Evolutionary conservation across 768 basidiomycete species (phyloP).

Genomic region (Candolleomyces efflorescens): DNA sequence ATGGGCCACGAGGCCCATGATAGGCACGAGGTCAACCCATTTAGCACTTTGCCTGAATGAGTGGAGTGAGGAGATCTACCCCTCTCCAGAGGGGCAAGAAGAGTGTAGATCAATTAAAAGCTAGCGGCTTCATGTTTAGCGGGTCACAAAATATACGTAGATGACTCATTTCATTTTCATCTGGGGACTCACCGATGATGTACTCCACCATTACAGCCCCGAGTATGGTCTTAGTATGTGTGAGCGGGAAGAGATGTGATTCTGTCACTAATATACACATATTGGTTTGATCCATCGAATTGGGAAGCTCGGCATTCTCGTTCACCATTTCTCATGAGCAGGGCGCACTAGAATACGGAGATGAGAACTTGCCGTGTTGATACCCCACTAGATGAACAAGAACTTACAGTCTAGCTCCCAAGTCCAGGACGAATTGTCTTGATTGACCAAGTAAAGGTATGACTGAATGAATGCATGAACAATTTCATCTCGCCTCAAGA

Average conservation of each 20-base stretch:
- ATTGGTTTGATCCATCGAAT: background rate
- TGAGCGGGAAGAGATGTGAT: background rate
- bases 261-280: background rate
- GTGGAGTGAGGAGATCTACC: too few species aligned
- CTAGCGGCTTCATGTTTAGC: too few species aligned
- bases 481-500: background rate
- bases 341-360: constrained; percentile 31
- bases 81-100: too few species aligned
- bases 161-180: too few species aligned
- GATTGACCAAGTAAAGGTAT: constrained; percentile 62
- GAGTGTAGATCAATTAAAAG: too few species aligned
- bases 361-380: background rate
- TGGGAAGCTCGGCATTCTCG: background rate
- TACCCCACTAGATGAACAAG: background rate
- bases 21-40: too few species aligned
- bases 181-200: too few species aligned
- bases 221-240: too few species aligned
- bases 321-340: constrained; percentile 42
- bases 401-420: constrained; percentile 77
- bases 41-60: too few species aligned
- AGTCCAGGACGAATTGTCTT: constrained; percentile 70
- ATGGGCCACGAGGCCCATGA: too few species aligned
- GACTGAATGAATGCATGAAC: constrained; percentile 33
- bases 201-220: too few species aligned
- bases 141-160: too few species aligned